phyloP scores from a whole-genome alignment of 768 basidiomycete genomes.

The Polyporus arcularius region DNA sequence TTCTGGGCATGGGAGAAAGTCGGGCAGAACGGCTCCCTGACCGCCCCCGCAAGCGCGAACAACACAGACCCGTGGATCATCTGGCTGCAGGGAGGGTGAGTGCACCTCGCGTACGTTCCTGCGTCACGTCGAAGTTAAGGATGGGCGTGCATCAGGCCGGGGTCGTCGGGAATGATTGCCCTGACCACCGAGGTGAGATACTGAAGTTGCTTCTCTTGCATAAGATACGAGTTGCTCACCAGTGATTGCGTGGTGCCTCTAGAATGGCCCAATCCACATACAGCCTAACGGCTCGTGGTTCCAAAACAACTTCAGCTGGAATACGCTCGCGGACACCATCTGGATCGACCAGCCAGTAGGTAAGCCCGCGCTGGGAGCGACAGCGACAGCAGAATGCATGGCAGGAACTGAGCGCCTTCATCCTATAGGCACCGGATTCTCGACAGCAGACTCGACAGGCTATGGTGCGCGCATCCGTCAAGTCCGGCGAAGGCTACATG shows the following conservation, averaged over 20 bases:
- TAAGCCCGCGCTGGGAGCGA: background rate
- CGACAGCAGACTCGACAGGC: constrained; percentile 64
- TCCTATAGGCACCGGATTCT: constrained; percentile 52
- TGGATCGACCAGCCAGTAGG: constrained; percentile 74
- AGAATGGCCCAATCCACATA: constrained; percentile 72
- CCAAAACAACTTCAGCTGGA: constrained; percentile 59
- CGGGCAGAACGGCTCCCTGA: constrained; percentile 44
- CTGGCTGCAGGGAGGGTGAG: constrained; percentile 73
- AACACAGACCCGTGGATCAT: constrained; percentile 67
- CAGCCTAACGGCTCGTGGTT: constrained; percentile 49
- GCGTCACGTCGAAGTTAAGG: background rate
- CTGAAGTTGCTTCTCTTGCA: background rate
- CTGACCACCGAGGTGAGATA: constrained; percentile 53
- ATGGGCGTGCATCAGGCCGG: constrained; percentile 43
- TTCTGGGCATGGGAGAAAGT: constrained; percentile 33
- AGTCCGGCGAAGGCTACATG: background rate
- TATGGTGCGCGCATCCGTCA: constrained; percentile 44
- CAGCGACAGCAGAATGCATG: background rate
- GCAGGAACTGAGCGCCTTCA: constrained; percentile 7
- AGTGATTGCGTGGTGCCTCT: background rate
- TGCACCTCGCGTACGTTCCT: background rate
- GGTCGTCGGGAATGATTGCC: constrained; percentile 67
- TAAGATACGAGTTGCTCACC: background rate
- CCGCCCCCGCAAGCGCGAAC: constrained; percentile 33
- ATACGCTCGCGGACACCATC: constrained; percentile 60